phyloP scores from a whole-genome alignment of 805 yeast genomes.

The Saccharomyces kudriavzevii region DNA sequence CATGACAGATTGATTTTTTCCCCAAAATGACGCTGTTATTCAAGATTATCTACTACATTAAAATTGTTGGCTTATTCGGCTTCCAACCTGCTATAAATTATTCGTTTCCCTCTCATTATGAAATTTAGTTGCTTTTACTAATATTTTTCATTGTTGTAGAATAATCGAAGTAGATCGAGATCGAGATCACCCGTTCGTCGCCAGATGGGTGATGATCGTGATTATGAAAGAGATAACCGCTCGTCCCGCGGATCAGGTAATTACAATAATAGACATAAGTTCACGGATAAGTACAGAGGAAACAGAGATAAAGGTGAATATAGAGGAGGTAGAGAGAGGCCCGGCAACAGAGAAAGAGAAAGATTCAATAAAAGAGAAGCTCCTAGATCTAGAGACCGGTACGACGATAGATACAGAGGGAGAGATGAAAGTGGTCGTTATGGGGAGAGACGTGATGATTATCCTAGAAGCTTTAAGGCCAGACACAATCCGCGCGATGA shows the following conservation, averaged over 20 bases:
- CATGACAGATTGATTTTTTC: neutral
- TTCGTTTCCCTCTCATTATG: neutral
- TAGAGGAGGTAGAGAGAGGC: slow-evolving; percentile 13
- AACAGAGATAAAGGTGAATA: slow-evolving; percentile 28
- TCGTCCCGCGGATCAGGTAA: slow-evolving; percentile 2
- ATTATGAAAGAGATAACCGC: slow-evolving; percentile 3
- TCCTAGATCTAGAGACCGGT: neutral
- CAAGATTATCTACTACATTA: neutral
- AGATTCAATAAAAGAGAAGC: neutral
- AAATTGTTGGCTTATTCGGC: neutral
- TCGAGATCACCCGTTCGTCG: slow-evolving; percentile 16
- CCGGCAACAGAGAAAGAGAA: slow-evolving; percentile 1
- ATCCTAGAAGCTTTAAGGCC: neutral
- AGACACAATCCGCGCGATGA: slow-evolving; percentile 3
- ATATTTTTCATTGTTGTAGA: neutral
- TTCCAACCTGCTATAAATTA: neutral
- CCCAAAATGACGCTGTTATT: neutral
- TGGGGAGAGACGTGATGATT: slow-evolving; percentile 12
- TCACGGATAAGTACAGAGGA: slow-evolving; percentile 19
- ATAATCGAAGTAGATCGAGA: slow-evolving; percentile 17
- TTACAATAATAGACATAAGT: slow-evolving; percentile 18
- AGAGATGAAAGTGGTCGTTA: slow-evolving; percentile 14
- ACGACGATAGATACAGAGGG: slow-evolving; percentile 7
- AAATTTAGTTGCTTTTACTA: neutral
- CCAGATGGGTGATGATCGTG: slow-evolving; percentile 2